Evolutionary conservation across 2,329 filamentous ascomycete species (phyloP), one percentile per base, ranked within the genome.

Genomic region (Apiospora sp.): DNA sequence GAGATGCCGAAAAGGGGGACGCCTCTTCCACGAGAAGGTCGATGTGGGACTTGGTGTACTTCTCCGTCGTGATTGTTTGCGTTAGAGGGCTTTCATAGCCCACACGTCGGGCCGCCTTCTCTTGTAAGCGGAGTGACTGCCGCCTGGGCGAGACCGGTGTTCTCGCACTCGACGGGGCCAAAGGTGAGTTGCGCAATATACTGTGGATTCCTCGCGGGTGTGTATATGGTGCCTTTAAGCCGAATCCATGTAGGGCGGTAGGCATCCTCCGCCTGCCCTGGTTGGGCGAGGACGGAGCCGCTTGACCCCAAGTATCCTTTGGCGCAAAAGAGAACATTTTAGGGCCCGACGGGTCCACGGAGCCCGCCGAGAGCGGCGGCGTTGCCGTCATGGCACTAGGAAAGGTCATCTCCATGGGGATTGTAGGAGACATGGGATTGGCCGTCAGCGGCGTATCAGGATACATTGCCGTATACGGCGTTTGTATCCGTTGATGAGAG

Each of bases 121-220:
- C 88, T 61, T 87, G 85, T 22, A 90, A 80, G 16, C 88, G 87
- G 41, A 85, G 81, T 1, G 89, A 90, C 73, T 88, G 86, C 49
- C 88, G 84, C 72, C 86, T 84, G 1, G 88, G 87, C 0, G 89
- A 90, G 6, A 84, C 81, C 1, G 88, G 87, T 12, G 87, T 86
- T 44, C 83, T 82, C 3, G 87, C 84, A 27, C 82, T 87, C 3
- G 83, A 80, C 0, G 88, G 87, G 27, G 89, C 89, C 8, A 92
- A 83, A 24, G 90, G 90, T 5, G 90, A 92, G 83, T 92, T 92
- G 71, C 90, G 88, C 30, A 92, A 85, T 76, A 92, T 92, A 80
- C 89, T 91, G 79, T 88, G 90, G 13, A 92, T 86, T 58, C 85
- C 83, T 72, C 86, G 86, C 46, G 90, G 87, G 74, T 90, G 90